Base-by-base conservation (phyloP, 139 green algal species). In the Astrephomene gubernaculifera region DNA sequence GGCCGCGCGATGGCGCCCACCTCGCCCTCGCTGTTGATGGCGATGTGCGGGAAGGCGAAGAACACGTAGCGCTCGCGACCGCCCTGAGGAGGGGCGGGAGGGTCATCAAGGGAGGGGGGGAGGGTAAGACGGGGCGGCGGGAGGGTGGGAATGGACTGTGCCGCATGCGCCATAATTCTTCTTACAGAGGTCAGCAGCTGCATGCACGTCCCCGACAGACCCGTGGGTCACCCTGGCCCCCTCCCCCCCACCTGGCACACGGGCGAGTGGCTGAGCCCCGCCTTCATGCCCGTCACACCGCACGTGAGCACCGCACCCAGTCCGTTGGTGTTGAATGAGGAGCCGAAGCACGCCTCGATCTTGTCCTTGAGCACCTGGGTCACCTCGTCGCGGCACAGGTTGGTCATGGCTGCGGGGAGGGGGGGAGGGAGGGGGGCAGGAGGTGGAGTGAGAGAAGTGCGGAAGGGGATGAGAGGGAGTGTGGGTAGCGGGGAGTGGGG, bases 41-140 rank as follows among this genome's bases (percentile, higher is more conserved):
- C 93, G 83, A 98, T 96, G 92, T 98, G 96, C 33, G 96, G 96
- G 90, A 98, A 97, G 83, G 94, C 94, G 71, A 98, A 97, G 92
- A 98, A 98, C 44, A 98, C 94, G 82, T 98, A 97, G 61, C 93
- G 91, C 87, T 97, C 94, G 81, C 94, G 94, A 80, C 94, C 94
- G 24, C 79, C 86, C 85, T 92, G 89, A 22, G 49, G 60, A 33
- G 12, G 49, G 17, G 68, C 7, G 36, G 25, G 21, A 38, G 61
- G 44, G 43, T 8, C n/a, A 45, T 25, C n/a, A n/a, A n/a, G n/a
- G n/a, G n/a, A n/a, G n/a, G n/a, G n/a, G n/a, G n/a, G n/a, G n/a
- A n/a, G n/a, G n/a, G n/a, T n/a, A n/a, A n/a, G n/a, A n/a, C n/a
- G n/a, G n/a, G n/a, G n/a, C n/a, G n/a, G n/a, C n/a, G n/a, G n/a